These are phyloP conservation scores for Chlorencoelia australis DNA, from an alignment of 2,329 filamentous ascomycete genomes.

Conservation along the genomic window DNA sequence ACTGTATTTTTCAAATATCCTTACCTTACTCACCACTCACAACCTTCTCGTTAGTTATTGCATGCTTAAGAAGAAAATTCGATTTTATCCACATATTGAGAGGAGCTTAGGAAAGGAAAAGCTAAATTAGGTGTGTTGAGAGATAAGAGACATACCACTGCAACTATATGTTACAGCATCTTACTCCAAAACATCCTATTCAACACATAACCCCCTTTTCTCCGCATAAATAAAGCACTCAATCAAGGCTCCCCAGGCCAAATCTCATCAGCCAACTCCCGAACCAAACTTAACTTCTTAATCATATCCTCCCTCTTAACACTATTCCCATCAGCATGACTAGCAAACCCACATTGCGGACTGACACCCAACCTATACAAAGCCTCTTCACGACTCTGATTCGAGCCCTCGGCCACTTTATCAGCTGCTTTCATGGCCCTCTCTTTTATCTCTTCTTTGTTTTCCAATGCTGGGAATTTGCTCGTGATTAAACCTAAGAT, in stretches of 20 bases:
- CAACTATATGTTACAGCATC: too few relatives aligned
- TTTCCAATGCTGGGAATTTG: constrained; percentile 51
- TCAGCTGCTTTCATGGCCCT: constrained; percentile 51
- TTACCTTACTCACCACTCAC: too few relatives aligned
- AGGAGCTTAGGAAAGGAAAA: too few relatives aligned
- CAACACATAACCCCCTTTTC: constrained; percentile 8
- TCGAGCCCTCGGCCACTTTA: constrained; percentile 58
- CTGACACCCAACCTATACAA: constrained; percentile 58
- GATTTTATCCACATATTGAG: too few relatives aligned
- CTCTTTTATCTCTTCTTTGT: constrained; percentile 52
- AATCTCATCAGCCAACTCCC: constrained; percentile 61
- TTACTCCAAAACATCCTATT: too few relatives aligned
- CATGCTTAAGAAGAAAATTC: too few relatives aligned
- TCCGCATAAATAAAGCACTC: too few relatives aligned
- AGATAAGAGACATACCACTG: too few relatives aligned
- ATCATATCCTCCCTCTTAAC: constrained; percentile 61
- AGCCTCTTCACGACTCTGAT: constrained; percentile 54
- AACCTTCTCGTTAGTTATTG: too few relatives aligned
- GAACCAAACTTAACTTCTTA: constrained; percentile 61
- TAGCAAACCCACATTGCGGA: constrained; percentile 57
- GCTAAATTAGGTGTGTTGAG: too few relatives aligned
- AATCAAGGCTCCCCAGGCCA: constrained; percentile 38
- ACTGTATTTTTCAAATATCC: too few relatives aligned
- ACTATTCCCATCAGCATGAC: constrained; percentile 45
- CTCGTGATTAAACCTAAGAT: constrained; percentile 55